These are phyloP conservation scores for Aspergillus carlsbadensis DNA, from an alignment of 495 filamentous ascomycete species.

Conservation along the genomic window DNA sequence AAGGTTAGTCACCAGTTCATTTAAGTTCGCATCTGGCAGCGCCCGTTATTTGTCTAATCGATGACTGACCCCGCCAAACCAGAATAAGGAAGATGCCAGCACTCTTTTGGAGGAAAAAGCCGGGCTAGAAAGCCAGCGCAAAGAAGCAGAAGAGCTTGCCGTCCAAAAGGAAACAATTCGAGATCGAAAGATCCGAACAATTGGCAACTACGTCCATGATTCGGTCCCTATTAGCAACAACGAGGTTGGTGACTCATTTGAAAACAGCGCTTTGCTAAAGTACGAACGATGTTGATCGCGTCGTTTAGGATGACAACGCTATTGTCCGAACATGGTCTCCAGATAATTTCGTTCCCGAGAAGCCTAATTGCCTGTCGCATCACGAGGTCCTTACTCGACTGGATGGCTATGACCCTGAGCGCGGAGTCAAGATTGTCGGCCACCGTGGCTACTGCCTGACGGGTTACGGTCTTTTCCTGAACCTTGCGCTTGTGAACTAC, in stretches of 20 bases:
- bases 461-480: slow-evolving; percentile 89
- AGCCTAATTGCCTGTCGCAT: slow-evolving; percentile 76
- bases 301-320: slow-evolving; percentile 70
- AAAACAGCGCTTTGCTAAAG: slow-evolving; percentile 32
- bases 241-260: slow-evolving; percentile 53
- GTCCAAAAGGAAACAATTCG: slow-evolving; percentile 70
- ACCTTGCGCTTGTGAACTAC: slow-evolving; percentile 89
- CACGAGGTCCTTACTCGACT: slow-evolving; percentile 88
- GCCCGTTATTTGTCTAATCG: too few species aligned
- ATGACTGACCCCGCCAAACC: not conserved
- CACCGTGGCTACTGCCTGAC: slow-evolving; percentile 93
- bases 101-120: slow-evolving; percentile 73
- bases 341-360: slow-evolving; percentile 65
- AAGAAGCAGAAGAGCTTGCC: slow-evolving; percentile 69
- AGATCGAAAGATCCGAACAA: slow-evolving; percentile 72
- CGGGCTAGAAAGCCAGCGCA: slow-evolving; percentile 75
- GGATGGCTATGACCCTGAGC: slow-evolving; percentile 90
- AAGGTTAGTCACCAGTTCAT: slow-evolving; percentile 54
- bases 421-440: slow-evolving; percentile 91
- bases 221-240: slow-evolving; percentile 88
- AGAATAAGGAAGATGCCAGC: slow-evolving; percentile 83
- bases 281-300: slow-evolving; percentile 62
- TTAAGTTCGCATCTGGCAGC: too few species aligned
- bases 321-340: slow-evolving; percentile 77
- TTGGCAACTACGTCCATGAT: slow-evolving; percentile 93